These are phyloP conservation scores for Nepenthes gracilis DNA, from an alignment of 148 eudicot genomes.

Conservation along the genomic window DNA sequence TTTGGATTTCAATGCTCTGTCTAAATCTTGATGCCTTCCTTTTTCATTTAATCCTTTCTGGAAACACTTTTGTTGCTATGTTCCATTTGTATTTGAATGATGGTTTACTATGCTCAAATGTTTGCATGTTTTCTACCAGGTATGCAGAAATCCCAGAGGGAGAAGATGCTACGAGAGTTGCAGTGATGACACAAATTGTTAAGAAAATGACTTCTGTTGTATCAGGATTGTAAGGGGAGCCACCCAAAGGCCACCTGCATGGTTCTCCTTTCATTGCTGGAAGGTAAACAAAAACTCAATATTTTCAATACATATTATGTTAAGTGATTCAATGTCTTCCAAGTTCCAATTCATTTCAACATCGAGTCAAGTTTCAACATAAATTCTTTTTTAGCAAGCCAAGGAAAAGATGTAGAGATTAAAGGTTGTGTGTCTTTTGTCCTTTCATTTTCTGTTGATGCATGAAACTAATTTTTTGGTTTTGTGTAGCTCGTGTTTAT, in stretches of 20 bases:
- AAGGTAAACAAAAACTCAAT: constrained; percentile 34
- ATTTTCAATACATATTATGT: too few species aligned
- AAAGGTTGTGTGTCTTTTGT: too few species aligned
- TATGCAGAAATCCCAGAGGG: constrained; percentile 78
- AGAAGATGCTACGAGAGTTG: constrained; percentile 77
- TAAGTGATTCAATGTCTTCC: background rate
- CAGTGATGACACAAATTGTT: constrained; percentile 65
- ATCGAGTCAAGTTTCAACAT: background rate
- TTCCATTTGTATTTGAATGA: background rate
- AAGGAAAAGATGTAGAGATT: too few species aligned
- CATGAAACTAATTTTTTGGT: too few species aligned
- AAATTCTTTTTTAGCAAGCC: too few species aligned
- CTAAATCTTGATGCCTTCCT: too few species aligned
- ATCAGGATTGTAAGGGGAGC: constrained; percentile 71
- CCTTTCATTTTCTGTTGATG: too few species aligned
- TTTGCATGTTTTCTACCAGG: constrained; percentile 24
- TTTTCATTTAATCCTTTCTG: too few species aligned
- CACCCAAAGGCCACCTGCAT: constrained; percentile 53
- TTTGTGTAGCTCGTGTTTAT: too few species aligned
- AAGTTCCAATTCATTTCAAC: background rate
- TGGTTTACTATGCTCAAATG: background rate
- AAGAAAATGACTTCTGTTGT: constrained; percentile 66
- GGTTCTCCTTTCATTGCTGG: constrained; percentile 76
- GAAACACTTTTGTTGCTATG: too few species aligned
- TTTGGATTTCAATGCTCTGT: too few species aligned